Evolutionary conservation across 1,284 basidiomycete genomes (phyloP).

Genomic region (Malassezia sp.): DNA sequence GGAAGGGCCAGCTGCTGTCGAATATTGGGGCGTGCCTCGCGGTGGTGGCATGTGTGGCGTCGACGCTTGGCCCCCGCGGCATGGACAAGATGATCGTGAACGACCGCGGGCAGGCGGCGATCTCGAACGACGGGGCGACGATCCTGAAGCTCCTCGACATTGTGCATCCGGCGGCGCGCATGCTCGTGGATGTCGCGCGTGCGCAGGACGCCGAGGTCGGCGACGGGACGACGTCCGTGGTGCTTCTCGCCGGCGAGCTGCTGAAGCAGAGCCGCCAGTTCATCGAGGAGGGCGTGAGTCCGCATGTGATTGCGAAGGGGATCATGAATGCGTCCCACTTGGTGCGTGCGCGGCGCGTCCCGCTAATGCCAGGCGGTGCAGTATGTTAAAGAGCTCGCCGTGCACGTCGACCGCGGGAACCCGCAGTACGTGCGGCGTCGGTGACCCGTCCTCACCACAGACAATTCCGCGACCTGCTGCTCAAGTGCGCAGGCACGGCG

Average conservation of each 20-base stretch:
- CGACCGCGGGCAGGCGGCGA: constrained; percentile 77
- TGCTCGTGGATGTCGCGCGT: constrained; percentile 89
- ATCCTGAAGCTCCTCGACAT: constrained; percentile 95
- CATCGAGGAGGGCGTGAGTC: constrained; percentile 93
- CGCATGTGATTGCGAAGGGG: constrained; percentile 95
- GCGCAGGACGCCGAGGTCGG: constrained; percentile 98
- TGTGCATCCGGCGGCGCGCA: constrained; percentile 90
- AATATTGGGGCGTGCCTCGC: constrained; percentile 59
- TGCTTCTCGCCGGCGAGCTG: constrained; percentile 82
- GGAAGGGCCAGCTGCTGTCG: constrained; percentile 80
- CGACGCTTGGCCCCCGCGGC: constrained; percentile 90
- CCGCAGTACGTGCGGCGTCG: constrained; percentile 58
- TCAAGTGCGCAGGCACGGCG: constrained; percentile 93
- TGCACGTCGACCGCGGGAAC: constrained; percentile 79
- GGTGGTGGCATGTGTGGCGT: constrained; percentile 52
- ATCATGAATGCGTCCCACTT: constrained; percentile 77
- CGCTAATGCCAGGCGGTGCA: no score
- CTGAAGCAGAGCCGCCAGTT: constrained; percentile 82
- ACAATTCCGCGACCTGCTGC: constrained; percentile 78
- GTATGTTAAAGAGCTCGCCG: constrained; percentile 76
- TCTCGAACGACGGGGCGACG: constrained; percentile 93
- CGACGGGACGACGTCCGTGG: constrained; percentile 93
- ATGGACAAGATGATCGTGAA: constrained; percentile 81
- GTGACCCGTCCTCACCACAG: constrained; percentile 54
- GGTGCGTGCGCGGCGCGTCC: no score